phyloP scores from a whole-genome alignment of 257 asterid species.

The Plectranthus barbatus region DNA sequence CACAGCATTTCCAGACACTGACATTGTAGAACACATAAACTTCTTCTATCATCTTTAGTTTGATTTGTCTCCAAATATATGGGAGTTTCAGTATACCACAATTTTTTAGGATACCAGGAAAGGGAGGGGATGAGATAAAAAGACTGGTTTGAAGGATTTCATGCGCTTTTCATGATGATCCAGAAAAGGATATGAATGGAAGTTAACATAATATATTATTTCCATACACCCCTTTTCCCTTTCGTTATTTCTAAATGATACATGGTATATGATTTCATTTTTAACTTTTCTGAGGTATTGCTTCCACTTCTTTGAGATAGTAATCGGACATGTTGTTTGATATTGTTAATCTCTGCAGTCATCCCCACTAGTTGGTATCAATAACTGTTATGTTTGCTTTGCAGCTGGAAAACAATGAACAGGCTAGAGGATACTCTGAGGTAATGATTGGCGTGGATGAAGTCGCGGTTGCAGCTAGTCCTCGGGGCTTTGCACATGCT shows the following conservation, averaged over 20 bases:
- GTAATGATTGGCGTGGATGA: conserved; percentile 61
- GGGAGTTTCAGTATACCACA: not conserved
- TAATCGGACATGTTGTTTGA: not conserved
- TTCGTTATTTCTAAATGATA: not conserved
- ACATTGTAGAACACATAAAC: not conserved
- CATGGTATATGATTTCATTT: no score
- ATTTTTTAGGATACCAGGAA: not conserved
- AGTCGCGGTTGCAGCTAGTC: conserved; percentile 71
- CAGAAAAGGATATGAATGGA: no score
- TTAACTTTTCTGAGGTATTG: not conserved
- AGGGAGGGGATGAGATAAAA: not conserved
- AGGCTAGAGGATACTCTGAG: conserved; percentile 54
- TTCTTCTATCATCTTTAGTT: not conserved
- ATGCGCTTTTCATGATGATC: not conserved
- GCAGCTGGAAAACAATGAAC: conserved; percentile 67
- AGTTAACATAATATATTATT: not conserved
- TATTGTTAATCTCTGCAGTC: conserved; percentile 1
- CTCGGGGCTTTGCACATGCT: conserved; percentile 82
- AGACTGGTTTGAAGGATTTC: not conserved
- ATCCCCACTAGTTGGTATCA: not conserved
- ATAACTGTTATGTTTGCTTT: not conserved
- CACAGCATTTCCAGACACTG: not conserved
- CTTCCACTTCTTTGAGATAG: not conserved
- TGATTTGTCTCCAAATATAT: not conserved
- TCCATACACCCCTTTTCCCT: not conserved